A percentile compares a stretch with the other conserved stretches of the same genome.
These are phyloP conservation scores for Parmelia sp. DNA, from an alignment of 495 filamentous ascomycete species.

Conservation along the genomic window DNA sequence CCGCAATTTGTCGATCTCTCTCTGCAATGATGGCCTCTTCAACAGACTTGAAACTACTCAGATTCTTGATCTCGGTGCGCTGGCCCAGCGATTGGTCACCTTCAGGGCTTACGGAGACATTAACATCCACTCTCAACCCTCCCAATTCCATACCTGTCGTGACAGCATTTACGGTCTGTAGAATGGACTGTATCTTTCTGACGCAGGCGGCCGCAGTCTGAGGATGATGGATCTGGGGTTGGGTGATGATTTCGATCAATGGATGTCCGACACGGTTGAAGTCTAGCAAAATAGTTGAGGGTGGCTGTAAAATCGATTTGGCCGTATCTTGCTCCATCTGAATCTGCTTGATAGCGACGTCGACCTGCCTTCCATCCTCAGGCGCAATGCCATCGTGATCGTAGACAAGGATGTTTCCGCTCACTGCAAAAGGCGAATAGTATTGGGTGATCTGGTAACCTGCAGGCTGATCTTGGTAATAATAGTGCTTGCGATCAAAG, in stretches of 20 bases:
- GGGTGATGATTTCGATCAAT: slow-evolving; percentile 90
- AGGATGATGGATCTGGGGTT: slow-evolving; percentile 76
- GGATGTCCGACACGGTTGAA: slow-evolving; percentile 91
- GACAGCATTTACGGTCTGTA: slow-evolving; percentile 76
- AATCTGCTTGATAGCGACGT: slow-evolving; percentile 80
- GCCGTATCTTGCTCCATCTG: slow-evolving; percentile 98
- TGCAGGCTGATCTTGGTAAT: slow-evolving; percentile 93
- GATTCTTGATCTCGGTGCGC: slow-evolving; percentile 95
- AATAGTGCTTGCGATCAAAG: slow-evolving; percentile 98
- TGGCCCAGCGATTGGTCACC: slow-evolving; percentile 62
- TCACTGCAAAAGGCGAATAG: slow-evolving; percentile 76
- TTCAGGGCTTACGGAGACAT: slow-evolving; percentile 66
- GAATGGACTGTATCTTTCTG: slow-evolving; percentile 75
- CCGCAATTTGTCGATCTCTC: slow-evolving; percentile 73
- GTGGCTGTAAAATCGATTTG: slow-evolving; percentile 76
- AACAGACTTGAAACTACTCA: slow-evolving; percentile 89
- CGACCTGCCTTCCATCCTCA: slow-evolving; percentile 58
- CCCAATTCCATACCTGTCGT: slow-evolving; percentile 89
- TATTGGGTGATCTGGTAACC: slow-evolving; percentile 99
- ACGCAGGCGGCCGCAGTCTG: slow-evolving; percentile 81
- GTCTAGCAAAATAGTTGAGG: slow-evolving; percentile 71
- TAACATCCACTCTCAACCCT: slow-evolving; percentile 87
- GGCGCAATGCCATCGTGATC: slow-evolving; percentile 72
- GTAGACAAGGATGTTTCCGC: slow-evolving; percentile 65
- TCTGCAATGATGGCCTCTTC: slow-evolving; percentile 91